Percentiles rank a stretch among this genome's conserved stretches.
Evolutionary conservation across 2,329 filamentous ascomycete genomes (phyloP).

Genomic region (Arthrobotrys conoides): DNA sequence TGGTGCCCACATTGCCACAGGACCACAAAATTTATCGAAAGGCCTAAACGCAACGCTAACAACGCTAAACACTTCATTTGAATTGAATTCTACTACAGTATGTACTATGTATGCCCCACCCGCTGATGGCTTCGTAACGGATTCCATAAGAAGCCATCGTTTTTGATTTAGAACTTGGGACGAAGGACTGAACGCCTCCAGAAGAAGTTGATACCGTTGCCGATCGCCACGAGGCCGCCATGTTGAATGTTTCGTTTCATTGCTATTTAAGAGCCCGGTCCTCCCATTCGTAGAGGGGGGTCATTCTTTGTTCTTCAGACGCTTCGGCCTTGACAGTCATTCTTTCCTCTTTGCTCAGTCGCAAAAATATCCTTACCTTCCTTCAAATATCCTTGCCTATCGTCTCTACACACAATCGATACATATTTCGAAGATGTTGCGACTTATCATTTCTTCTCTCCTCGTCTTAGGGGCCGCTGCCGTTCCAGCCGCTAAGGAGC

Average conservation of each 20-base stretch:
- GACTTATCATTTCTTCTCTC: slow-evolving; percentile 41
- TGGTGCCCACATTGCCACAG: slow-evolving; percentile 54
- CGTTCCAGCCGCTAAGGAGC: slow-evolving; percentile 10
- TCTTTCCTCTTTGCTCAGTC: slow-evolving; percentile 44
- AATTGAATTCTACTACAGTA: too few species aligned
- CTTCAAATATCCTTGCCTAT: slow-evolving; percentile 15
- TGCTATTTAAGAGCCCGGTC: slow-evolving; percentile 46
- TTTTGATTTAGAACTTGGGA: slow-evolving; percentile 30
- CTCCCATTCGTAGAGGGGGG: slow-evolving; percentile 26
- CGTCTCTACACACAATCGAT: slow-evolving; percentile 8
- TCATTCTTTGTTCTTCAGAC: slow-evolving; percentile 36
- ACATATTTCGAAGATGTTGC: slow-evolving; percentile 47
- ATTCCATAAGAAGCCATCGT: slow-evolving; percentile 24
- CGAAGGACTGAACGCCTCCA: slow-evolving; percentile 10
- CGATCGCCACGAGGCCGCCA: slow-evolving; percentile 42
- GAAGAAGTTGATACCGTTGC: slow-evolving; percentile 38
- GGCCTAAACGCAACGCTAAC: slow-evolving; percentile 55
- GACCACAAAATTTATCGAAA: slow-evolving; percentile 21
- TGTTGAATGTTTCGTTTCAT: slow-evolving; percentile 48
- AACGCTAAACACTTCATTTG: slow-evolving; percentile 46
- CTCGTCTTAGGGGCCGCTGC: slow-evolving; percentile 44
- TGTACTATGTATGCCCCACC: slow-evolving; percentile 36
- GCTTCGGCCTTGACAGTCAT: slow-evolving; percentile 41
- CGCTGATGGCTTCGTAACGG: slow-evolving; percentile 30
- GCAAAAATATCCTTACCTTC: slow-evolving; percentile 28